Evolutionary conservation across 306 rosid species (phyloP), one percentile per base, ranked within the genome.

Genomic region (Lagenaria siceraria): DNA sequence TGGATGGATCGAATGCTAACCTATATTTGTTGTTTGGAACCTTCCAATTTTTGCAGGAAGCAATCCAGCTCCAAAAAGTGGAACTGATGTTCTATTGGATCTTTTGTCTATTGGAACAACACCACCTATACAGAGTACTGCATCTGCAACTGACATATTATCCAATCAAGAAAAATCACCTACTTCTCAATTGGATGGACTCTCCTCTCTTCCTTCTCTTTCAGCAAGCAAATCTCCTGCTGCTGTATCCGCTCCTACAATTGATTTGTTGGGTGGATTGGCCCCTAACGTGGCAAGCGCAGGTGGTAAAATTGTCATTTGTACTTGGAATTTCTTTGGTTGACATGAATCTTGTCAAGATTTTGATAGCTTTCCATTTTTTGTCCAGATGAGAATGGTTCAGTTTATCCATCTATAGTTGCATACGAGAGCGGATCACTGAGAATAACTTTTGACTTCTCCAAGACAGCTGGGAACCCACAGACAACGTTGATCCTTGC

Each of bases 341-440:
- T 63, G 63, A 51, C 69, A 80, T 25, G 24, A 8, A 21, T 53
- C n/a, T 51, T 35, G 78, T 59, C 77, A 49, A 38, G 74, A 35
- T 56, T 42, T 40, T 85, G 79, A 80, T 69, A 31, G 33, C 63
- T 77, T 75, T 66, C 83, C 72, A 68, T 74, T 77, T 68, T 71
- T 62, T 78, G 77, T 83, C 77, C 87, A 92, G 97, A 88, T 78
- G 84, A 83, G 87, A 90, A 87, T 63, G 93, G 97, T 85, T 81
- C 87, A 53, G 91, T 80, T 61, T 86, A 89, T 89, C 98, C 98
- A 77, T 88, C 99, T 59, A 49, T 89, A 43, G 89, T 91, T 54
- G 99, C 93, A 33, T 89, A 82, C 80, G 98, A 92, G 90, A 95
- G 99, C 85, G 89, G 91, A 82, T 84, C 87, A 68, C 83, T 95